Evolutionary conservation across 164 flowering plant species (phyloP), one percentile per base, ranked within the genome.

Genomic region (grape (Vitis vinifera)): DNA sequence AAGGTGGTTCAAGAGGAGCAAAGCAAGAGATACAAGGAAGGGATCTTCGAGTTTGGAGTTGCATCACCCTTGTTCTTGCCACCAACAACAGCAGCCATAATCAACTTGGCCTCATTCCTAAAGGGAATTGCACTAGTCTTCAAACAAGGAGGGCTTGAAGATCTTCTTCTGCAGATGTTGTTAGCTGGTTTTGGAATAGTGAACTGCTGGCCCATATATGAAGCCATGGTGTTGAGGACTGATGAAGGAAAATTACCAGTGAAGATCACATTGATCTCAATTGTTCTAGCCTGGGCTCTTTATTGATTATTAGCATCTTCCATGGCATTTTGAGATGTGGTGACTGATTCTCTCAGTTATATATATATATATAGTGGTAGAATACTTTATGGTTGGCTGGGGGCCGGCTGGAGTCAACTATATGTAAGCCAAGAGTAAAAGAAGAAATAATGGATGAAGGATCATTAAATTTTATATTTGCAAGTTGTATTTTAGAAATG

Each of bases 21-120:
- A 63, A 69, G 76, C 61, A 83, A 81, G 63, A 59, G 78, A 47
- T 89, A 86, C 31, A 75, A 87, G 14, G 77, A 80, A 64, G 88
- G 80, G n/a, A 29, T 72, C 0, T 83, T 81, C 13, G 94, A 87
- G 56, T 89, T 87, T 17, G 89, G 91, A 12, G 78, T 79, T 8
- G 56, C 72, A 1, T 81, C 89, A 0, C 84, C 87, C 0, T 71
- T 87, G 80, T 86, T 87, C 56, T 80, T 86, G 47, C 76, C 90
- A 1, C 15, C 85, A 9, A 51, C 79, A 9, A 65, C 68, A 5
- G 78, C 77, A 3, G 83, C 90, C 3, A 58, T 82, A 3, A 31
- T 89, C 68, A 89, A 82, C 68, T 62, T 89, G 51, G 55, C 76
- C 1, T 68, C 87, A 1, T 75, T 87, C 27, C 10, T 62, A 2